These are phyloP conservation scores for Apophysomyces ossiformis DNA, from an alignment of 371 early-diverging fungal genomes.

Conservation along the genomic window DNA sequence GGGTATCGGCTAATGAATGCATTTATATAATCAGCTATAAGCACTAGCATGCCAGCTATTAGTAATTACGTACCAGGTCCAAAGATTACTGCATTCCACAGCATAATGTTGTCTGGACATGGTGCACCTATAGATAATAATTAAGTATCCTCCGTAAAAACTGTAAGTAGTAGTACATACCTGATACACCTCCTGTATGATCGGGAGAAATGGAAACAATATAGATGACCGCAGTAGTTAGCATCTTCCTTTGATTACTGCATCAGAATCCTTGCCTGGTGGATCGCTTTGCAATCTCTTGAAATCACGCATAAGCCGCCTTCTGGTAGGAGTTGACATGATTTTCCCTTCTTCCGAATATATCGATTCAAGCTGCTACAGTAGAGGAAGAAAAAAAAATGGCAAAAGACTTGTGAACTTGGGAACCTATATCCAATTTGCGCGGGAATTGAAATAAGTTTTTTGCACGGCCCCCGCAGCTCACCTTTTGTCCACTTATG, in stretches of 20 bases:
- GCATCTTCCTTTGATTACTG: background rate
- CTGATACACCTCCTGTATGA: constrained; percentile 52
- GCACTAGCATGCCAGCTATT: background rate
- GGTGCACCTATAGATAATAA: constrained; percentile 87
- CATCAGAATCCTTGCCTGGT: constrained; percentile 59
- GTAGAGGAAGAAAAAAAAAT: background rate
- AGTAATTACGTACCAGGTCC: constrained; percentile 75
- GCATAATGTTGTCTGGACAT: constrained; percentile 92
- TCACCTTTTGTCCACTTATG: background rate
- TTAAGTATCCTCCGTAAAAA: background rate
- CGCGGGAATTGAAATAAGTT: background rate
- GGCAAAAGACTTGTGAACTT: too few species aligned
- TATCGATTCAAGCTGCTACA: background rate
- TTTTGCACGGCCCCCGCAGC: background rate
- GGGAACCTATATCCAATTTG: background rate
- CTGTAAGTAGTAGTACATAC: constrained; percentile 19
- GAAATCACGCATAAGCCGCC: constrained; percentile 94
- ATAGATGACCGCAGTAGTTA: background rate
- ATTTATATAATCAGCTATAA: constrained; percentile 14
- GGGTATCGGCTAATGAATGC: constrained; percentile 82
- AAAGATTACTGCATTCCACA: constrained; percentile 99
- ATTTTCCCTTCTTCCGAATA: background rate
- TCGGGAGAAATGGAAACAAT: constrained; percentile 6
- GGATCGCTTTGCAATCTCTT: constrained; percentile 96
- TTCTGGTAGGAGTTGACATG: constrained; percentile 89